Evolutionary conservation across 768 basidiomycete genomes (phyloP), one percentile per base, ranked within the genome.

Genomic region (Psilocybe azurescens): DNA sequence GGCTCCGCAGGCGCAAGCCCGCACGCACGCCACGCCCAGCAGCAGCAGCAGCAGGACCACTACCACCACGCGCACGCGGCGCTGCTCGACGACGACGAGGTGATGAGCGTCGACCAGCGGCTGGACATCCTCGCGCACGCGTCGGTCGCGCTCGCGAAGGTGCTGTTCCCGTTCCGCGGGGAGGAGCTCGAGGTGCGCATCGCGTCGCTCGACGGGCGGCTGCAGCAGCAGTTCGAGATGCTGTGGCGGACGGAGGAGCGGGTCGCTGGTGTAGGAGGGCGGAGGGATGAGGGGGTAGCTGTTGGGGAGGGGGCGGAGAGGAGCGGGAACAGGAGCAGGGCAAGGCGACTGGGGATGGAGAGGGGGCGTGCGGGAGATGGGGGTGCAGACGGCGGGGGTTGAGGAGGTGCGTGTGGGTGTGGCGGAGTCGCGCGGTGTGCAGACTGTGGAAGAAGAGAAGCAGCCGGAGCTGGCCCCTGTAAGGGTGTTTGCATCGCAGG

Each of bases 61-160:
- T 7, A 20, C 18, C 13, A 30, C n/a, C 24, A 52, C 51, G 20
- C 20, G 28, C 51, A 7, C 48, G 9, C 8, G 11, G 38, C 41
- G 18, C 14, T 63, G 11, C 29, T 66, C 18, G 59, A 57, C 24
- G 62, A 58, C 24, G 64, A 65, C 16, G 59, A 65, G 24, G 29
- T 39, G 7, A 58, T 64, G 53, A 59, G 60, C 3, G 58, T 65
- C 18, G 64, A 65, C 32, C 64, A 68, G 20, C 64, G 64, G 1
- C 41, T 68, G 1, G 67, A 65, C 30, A 60, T 65, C 13, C 64
- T 68, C 18, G 64, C 64, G 1, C 62, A 65, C 8, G 64, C 62
- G 4, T 63, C 64, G 4, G 60, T 68, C 7, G 62, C 67, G 10
- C 16, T 68, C n/a, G 67, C 64, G 39, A 65, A 65, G 49, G 58